phyloP scores from a whole-genome alignment of 2,329 filamentous ascomycete genomes.

The Aaosphaeria pasadenensis region DNA sequence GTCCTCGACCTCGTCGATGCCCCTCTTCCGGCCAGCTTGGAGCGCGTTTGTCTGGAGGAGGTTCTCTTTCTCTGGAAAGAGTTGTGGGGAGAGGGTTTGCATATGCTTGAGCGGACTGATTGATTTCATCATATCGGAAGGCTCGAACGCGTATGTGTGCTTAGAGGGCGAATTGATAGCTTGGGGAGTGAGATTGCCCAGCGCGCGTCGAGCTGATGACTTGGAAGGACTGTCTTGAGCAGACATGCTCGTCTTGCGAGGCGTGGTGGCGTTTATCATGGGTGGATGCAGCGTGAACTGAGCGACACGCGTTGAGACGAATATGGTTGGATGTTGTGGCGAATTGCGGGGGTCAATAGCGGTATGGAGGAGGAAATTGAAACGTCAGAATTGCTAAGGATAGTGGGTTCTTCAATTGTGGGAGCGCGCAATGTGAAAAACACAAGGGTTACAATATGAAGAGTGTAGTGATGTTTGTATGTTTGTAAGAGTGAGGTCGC shows the following conservation, averaged over 20 bases:
- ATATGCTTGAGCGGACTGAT: constrained; percentile 36
- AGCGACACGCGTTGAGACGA: constrained; percentile 20
- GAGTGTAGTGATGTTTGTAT: constrained; percentile 12
- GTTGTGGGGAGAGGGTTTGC: constrained; percentile 18
- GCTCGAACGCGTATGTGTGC: constrained; percentile 14
- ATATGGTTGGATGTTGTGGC: constrained; percentile 1
- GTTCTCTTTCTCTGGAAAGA: constrained; percentile 29
- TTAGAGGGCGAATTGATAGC: constrained; percentile 32
- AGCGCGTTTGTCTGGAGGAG: constrained; percentile 9
- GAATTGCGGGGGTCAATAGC: neutral
- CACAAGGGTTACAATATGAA: neutral
- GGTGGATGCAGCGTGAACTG: constrained; percentile 6
- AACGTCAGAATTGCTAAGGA: neutral
- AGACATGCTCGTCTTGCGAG: constrained; percentile 21
- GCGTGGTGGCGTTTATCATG: constrained; percentile 19
- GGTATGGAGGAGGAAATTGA: neutral
- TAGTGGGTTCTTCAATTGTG: neutral
- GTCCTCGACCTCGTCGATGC: constrained; percentile 34
- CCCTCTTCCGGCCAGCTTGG: constrained; percentile 30
- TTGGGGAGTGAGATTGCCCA: constrained; percentile 33
- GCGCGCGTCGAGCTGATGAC: constrained; percentile 29
- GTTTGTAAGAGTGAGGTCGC: constrained; percentile 16
- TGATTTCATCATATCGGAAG: constrained; percentile 19
- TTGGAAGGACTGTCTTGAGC: constrained; percentile 23
- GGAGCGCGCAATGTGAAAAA: neutral